Conservation (phyloP, 163 green algal genomes). For the Chlamydomonas reinhardtii region DNA sequence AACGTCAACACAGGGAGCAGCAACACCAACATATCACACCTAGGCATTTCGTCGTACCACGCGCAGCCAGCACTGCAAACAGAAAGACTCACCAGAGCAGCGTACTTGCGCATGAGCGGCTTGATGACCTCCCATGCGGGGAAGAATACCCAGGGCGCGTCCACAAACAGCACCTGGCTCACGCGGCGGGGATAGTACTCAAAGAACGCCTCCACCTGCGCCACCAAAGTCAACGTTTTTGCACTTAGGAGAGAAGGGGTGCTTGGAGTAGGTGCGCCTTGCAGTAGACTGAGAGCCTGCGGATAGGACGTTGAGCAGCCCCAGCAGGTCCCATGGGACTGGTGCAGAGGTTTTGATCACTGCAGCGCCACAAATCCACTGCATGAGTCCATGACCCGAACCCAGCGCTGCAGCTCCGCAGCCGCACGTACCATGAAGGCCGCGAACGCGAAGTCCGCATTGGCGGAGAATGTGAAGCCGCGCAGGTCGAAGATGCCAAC, state of each 20-base stretch:
- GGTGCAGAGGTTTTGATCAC: too few relatives aligned
- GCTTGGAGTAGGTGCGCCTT: too few relatives aligned
- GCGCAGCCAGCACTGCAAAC: too few relatives aligned
- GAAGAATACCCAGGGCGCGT: conserved; percentile 90
- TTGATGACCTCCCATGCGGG: conserved; percentile 82
- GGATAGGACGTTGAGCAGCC: too few relatives aligned
- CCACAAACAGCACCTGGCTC: conserved; percentile 89
- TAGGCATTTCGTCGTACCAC: too few relatives aligned
- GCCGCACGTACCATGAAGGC: conserved; percentile 78
- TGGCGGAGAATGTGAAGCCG: conserved; percentile 77
- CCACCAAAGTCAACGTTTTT: not conserved
- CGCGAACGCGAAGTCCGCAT: conserved; percentile 87
- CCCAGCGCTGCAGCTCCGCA: too few relatives aligned
- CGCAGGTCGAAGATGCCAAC: conserved; percentile 87
- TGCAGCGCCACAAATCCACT: too few relatives aligned
- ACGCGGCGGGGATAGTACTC: conserved; percentile 77
- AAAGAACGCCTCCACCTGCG: conserved; percentile 70
- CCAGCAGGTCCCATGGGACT: too few relatives aligned
- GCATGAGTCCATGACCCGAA: too few relatives aligned
- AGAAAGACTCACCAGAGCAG: conserved; percentile 56
- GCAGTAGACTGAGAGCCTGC: not conserved
- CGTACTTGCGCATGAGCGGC: conserved; percentile 89
- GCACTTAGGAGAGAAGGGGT: too few relatives aligned
- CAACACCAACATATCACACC: too few relatives aligned
- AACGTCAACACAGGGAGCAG: too few relatives aligned